Evolutionary conservation across 495 filamentous ascomycete genomes (phyloP), one percentile per base, ranked within the genome.

Genomic region (Neurospora discreta): DNA sequence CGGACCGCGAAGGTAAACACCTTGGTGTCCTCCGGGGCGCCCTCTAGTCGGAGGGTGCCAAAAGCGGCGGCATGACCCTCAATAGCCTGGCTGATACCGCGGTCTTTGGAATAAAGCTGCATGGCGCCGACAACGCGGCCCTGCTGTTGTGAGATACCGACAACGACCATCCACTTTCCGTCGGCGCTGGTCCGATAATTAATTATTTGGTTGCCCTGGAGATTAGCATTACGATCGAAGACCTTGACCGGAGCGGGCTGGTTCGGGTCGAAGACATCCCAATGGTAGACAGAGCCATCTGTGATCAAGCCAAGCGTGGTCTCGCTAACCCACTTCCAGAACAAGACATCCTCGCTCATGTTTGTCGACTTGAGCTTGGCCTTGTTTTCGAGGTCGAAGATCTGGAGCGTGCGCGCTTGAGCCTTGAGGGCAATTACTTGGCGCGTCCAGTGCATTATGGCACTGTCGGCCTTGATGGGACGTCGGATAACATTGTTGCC

Each of bases 261-360:
- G 73, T 87, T 85, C 39, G 88, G 84, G 76, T 97, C 93, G 76
- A 93, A 93, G 72, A 98, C 92, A 80, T 98, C 93, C 95, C 95
- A 99, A 84, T 98, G 95, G 83, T 93, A 99, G 70, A 99, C 92
- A 30, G 91, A 86, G 74, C 83, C 90, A 39, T 97, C 93, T 42
- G 95, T 98, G 43, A 99, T 91, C 79, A 99, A 80, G 70, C 95
- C 95, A 68, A 99, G 81, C 70, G 88, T 90, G 68, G 86, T 91
- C 75, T 95, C 90, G 83, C 91, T 97, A 83, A 95, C 91, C 96
- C 96, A 99, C 83, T 97, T 97, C 95, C 95, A 99, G 87, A 95
- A 99, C 16, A 92, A 89, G 70, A 99, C 92, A 83, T 98, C 96
- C 81, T 98, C 96, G 78, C 90, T 91, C 93, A 98, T 98, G 13